These are phyloP conservation scores for Suhomyces maxii DNA, from an alignment of 1,139 yeast genomes.

Conservation along the genomic window DNA sequence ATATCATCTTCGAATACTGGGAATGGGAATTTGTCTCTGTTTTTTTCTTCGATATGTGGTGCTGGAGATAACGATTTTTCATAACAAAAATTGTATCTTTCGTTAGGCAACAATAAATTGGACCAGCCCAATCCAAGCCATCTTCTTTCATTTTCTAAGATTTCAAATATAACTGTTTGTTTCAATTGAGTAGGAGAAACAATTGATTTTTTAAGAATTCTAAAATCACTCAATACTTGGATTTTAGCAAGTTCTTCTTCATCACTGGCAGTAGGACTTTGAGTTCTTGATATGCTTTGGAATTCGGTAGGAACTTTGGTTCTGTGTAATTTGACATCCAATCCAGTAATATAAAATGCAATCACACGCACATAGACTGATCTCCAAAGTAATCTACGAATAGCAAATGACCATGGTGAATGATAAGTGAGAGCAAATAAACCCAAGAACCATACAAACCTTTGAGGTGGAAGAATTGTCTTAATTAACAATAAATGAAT, in stretches of 20 bases:
- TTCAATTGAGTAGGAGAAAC: slow-evolving; percentile 45
- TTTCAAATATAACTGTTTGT: slow-evolving; percentile 50
- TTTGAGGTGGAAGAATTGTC: slow-evolving; percentile 36
- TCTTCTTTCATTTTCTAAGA: slow-evolving; percentile 59
- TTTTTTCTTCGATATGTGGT: slow-evolving; percentile 25
- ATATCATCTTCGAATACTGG: slow-evolving; percentile 48
- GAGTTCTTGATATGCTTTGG: slow-evolving; percentile 21
- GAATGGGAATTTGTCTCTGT: slow-evolving; percentile 37
- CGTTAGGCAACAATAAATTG: slow-evolving; percentile 50
- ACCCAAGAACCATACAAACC: slow-evolving; percentile 39
- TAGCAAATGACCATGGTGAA: slow-evolving; percentile 54
- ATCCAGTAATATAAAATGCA: slow-evolving; percentile 48
- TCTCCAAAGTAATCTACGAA: slow-evolving; percentile 55
- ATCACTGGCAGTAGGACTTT: slow-evolving; percentile 28
- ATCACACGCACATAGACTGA: slow-evolving; percentile 46
- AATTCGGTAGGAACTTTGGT: slow-evolving; percentile 19
- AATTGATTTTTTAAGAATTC: slow-evolving; percentile 39
- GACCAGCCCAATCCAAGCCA: slow-evolving; percentile 68
- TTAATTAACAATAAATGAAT: slow-evolving; percentile 41
- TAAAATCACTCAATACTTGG: slow-evolving; percentile 38
- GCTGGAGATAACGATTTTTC: slow-evolving; percentile 39
- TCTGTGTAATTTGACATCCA: slow-evolving; percentile 32
- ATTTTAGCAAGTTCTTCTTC: slow-evolving; percentile 21
- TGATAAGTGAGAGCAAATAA: slow-evolving; percentile 48
- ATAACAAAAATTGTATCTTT: slow-evolving; percentile 50